Evolutionary conservation across 306 rosid species (phyloP).

Genomic region (Crotalaria pallida): DNA sequence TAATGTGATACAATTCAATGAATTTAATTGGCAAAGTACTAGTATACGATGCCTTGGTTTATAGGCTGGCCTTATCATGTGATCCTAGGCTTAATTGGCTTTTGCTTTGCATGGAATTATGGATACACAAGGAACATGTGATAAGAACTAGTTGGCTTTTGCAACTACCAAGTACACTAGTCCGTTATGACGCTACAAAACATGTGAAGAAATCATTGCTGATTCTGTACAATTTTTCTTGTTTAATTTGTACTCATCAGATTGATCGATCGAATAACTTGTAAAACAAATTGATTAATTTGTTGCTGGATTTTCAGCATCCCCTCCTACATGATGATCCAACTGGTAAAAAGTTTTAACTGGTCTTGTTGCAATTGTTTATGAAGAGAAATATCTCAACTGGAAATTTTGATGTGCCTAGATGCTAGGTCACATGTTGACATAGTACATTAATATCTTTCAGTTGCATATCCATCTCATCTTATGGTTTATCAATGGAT

Average conservation of each 20-base stretch:
- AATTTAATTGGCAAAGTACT: neutral
- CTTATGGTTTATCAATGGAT: neutral
- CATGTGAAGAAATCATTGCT: slow-evolving; percentile 23
- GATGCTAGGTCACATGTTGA: neutral
- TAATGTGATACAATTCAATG: neutral
- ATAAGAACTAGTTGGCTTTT: slow-evolving; percentile 22
- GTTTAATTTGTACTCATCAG: neutral
- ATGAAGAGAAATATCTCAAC: neutral
- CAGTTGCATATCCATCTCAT: neutral
- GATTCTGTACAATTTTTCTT: neutral
- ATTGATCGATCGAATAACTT: neutral
- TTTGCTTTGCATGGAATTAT: slow-evolving; percentile 19
- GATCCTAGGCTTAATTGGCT: neutral
- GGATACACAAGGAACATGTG: slow-evolving; percentile 30
- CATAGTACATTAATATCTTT: neutral
- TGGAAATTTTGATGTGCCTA: neutral
- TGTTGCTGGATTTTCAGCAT: neutral
- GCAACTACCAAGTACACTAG: neutral
- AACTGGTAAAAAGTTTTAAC: neutral
- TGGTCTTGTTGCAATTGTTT: neutral
- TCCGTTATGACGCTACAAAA: neutral
- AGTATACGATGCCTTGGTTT: neutral
- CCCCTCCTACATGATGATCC: neutral
- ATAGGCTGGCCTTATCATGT: slow-evolving; percentile 7
- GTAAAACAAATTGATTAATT: neutral